These are phyloP conservation scores for Scutellaria minor DNA, from an alignment of 257 asterid species.

Conservation along the genomic window DNA sequence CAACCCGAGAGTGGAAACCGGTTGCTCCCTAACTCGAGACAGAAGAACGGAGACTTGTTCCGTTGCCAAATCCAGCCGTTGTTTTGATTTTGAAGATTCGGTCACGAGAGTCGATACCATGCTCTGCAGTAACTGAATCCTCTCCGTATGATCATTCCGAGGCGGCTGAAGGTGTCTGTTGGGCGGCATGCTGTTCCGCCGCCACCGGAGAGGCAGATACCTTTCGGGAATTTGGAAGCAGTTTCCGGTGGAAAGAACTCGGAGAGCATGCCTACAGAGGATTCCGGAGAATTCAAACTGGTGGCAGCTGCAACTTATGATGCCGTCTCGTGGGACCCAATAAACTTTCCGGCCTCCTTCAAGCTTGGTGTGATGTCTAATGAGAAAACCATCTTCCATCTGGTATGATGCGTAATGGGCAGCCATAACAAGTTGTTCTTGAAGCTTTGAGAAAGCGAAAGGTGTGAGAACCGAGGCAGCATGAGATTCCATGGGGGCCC, in stretches of 20 bases:
- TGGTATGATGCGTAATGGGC: slow-evolving; percentile 93
- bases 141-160: slow-evolving; percentile 60
- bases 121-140: slow-evolving; percentile 78
- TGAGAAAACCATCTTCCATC: slow-evolving; percentile 75
- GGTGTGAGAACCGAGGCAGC: slow-evolving; percentile 93
- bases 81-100: slow-evolving; percentile 76
- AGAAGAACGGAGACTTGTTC: slow-evolving; percentile 75
- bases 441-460: slow-evolving; percentile 88
- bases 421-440: slow-evolving; percentile 89
- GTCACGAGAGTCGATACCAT: slow-evolving; percentile 73
- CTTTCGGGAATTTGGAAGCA: slow-evolving; percentile 95
- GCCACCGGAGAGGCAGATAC: slow-evolving; percentile 80
- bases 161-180: slow-evolving; percentile 47
- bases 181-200: slow-evolving; percentile 58
- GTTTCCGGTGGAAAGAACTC: slow-evolving; percentile 89
- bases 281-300: slow-evolving; percentile 92
- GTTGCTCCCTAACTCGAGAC: slow-evolving; percentile 72
- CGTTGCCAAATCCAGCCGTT: slow-evolving; percentile 78
- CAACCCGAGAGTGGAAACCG: slow-evolving; percentile 56
- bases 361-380: slow-evolving; percentile 89
- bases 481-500: slow-evolving; percentile 99
- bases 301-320: slow-evolving; percentile 89
- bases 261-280: slow-evolving; percentile 89
- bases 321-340: slow-evolving; percentile 90
- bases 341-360: slow-evolving; percentile 94